Evolutionary conservation across 768 basidiomycete genomes (phyloP).

Genomic region (Trametopsis cervina): DNA sequence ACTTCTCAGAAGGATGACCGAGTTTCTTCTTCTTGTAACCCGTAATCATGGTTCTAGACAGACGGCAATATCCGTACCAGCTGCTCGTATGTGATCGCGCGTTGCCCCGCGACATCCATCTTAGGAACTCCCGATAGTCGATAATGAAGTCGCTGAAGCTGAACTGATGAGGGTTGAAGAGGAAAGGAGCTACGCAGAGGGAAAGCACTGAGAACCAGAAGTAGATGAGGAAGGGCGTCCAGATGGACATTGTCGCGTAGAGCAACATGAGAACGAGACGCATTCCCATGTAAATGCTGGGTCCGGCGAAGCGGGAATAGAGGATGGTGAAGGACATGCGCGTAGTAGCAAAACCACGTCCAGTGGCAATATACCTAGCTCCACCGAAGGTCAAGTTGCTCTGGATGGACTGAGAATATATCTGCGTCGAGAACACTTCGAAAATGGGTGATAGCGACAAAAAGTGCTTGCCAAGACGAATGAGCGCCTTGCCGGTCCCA

Average conservation of each 20-base stretch:
- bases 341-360: conserved; percentile 97
- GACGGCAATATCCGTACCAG: conserved; percentile 99
- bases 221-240: conserved; percentile 94
- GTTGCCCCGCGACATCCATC: conserved; percentile 99
- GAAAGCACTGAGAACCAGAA: conserved; percentile 98
- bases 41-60: conserved; percentile 95
- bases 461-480: conserved; percentile 96
- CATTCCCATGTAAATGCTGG: conserved; percentile 99
- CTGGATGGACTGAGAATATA: conserved; percentile 94
- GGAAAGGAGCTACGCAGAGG: conserved; percentile 92
- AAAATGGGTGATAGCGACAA: conserved; percentile 94
- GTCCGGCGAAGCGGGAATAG: conserved; percentile 97
- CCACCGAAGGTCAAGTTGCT: conserved; percentile 98
- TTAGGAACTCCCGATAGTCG: conserved; percentile 95
- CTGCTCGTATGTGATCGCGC: conserved; percentile 94
- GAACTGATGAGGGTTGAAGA: conserved; percentile 99
- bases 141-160: conserved; percentile 95
- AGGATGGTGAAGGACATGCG: conserved; percentile 94
- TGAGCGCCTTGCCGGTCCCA: conserved; percentile 89
- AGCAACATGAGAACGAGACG: conserved; percentile 85
- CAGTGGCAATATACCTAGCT: conserved; percentile 97
- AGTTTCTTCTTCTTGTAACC: conserved; percentile 99
- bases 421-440: conserved; percentile 98
- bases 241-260: conserved; percentile 86
- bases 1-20: conserved; percentile 95